Percentiles rank a stretch among this genome's conserved stretches.
phyloP scores from a whole-genome alignment of 2,329 filamentous ascomycete species.

The Cytospora mali region DNA sequence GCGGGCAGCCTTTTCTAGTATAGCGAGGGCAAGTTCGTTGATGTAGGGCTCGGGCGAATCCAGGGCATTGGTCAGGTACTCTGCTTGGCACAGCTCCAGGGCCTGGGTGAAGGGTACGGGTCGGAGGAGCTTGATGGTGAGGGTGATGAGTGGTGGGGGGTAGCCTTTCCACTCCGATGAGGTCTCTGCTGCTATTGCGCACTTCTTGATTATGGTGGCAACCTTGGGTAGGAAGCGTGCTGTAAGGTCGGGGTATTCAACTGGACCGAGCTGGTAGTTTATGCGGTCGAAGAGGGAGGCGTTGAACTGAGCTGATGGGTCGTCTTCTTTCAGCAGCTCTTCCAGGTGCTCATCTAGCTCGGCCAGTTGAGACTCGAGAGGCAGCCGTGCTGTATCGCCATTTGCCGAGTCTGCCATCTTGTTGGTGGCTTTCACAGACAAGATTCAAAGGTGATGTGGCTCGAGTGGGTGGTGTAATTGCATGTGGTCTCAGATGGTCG shows the following conservation, averaged over 20 bases:
- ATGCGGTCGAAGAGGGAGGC: conserved; percentile 54
- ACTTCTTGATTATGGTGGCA: conserved; percentile 54
- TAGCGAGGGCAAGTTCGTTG: conserved; percentile 59
- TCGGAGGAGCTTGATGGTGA: conserved; percentile 58
- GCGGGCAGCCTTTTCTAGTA: conserved; percentile 58
- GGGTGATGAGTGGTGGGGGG: conserved; percentile 52
- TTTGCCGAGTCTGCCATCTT: conserved; percentile 20
- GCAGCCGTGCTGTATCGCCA: conserved; percentile 2
- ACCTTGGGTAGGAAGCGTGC: conserved; percentile 57
- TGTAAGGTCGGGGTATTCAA: conserved; percentile 46
- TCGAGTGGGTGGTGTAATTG: neutral
- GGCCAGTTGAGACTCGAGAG: conserved; percentile 39
- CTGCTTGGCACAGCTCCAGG: conserved; percentile 54
- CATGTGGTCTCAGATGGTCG: neutral
- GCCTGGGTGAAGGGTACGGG: conserved; percentile 56
- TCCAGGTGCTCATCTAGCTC: conserved; percentile 59
- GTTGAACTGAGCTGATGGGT: conserved; percentile 47
- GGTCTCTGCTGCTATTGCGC: conserved; percentile 40
- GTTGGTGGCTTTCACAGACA: neutral
- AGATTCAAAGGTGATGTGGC: neutral
- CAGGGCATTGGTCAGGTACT: conserved; percentile 55
- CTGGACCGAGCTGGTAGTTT: conserved; percentile 27
- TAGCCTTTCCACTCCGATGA: conserved; percentile 34
- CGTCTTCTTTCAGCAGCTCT: conserved; percentile 43
- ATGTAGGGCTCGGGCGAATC: conserved; percentile 57